A percentile compares a stretch with the other conserved stretches of the same genome.
These are phyloP conservation scores for Alloteropsis semialata DNA, from an alignment of 176 grass and related monocot genomes.

Conservation along the genomic window DNA sequence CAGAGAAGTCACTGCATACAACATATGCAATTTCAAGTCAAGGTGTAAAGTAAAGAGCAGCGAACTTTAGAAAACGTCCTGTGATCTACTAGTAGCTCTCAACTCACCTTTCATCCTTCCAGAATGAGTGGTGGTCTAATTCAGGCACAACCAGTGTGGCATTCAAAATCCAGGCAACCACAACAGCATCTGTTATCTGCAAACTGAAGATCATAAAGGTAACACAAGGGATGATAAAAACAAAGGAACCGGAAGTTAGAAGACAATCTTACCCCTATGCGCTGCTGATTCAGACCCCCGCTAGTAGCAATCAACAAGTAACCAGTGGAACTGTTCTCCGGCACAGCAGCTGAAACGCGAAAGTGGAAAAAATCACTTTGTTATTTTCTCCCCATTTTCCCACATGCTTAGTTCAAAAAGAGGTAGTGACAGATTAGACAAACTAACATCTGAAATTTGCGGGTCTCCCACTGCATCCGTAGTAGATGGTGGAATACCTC, in stretches of 20 bases:
- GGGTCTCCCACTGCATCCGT: conserved; percentile 64
- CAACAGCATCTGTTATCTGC: conserved; percentile 95
- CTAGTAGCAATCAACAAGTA: conserved; percentile 95
- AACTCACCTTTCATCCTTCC: conserved; percentile 85
- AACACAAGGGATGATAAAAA: conserved; percentile 40
- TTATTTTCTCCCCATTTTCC: neutral
- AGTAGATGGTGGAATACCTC: conserved; percentile 60
- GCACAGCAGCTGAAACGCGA: conserved; percentile 62
- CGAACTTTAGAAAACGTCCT: neutral
- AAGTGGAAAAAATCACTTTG: neutral
- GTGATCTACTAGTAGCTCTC: neutral
- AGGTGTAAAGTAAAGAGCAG: neutral
- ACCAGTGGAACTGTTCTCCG: conserved; percentile 71
- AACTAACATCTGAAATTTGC: conserved; percentile 61
- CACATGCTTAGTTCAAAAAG: neutral
- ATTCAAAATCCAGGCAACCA: conserved; percentile 91
- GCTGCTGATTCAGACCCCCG: conserved; percentile 89
- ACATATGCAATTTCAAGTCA: conserved; percentile 11
- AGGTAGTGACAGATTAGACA: neutral
- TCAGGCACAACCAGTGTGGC: conserved; percentile 89
- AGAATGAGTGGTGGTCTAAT: conserved; percentile 84
- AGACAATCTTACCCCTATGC: conserved; percentile 59
- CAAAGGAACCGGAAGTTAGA: conserved; percentile 27
- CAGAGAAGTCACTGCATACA: conserved; percentile 74
- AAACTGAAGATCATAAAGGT: conserved; percentile 40